Conservation (phyloP, 1,139 yeast species). For the Yamadazyma friedrichii region DNA sequence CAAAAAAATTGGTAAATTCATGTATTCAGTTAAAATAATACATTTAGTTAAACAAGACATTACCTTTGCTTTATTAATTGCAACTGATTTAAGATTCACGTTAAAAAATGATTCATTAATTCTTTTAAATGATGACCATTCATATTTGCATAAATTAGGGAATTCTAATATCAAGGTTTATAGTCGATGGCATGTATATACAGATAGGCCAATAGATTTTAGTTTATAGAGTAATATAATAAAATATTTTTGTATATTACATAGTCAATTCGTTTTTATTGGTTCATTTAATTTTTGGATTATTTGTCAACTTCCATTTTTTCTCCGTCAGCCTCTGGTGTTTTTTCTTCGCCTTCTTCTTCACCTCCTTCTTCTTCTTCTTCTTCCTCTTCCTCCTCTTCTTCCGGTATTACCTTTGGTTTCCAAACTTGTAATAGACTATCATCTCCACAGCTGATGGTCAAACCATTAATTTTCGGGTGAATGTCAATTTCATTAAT, state of each 20-base stretch:
- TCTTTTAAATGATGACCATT: conserved; percentile 9
- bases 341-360: conserved; percentile 34
- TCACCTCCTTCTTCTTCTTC: conserved; percentile 28
- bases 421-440: conserved; percentile 54
- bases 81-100: conserved; percentile 19
- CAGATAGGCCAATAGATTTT: conserved; percentile 13
- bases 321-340: conserved; percentile 13
- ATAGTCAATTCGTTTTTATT: no score
- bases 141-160: conserved; percentile 8
- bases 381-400: conserved; percentile 42
- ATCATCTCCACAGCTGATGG: conserved; percentile 53
- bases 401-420: conserved; percentile 40
- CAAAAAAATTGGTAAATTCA: conserved; percentile 21
- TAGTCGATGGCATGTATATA: conserved; percentile 16
- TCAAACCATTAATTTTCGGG: conserved; percentile 40
- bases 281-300: background rate
- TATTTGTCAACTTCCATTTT: conserved; percentile 15
- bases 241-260: background rate
- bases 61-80: conserved; percentile 15
- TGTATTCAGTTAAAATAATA: conserved; percentile 16
- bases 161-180: conserved; percentile 9
- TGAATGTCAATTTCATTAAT: conserved; percentile 52
- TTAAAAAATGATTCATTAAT: conserved; percentile 8
- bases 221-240: background rate
- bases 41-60: conserved; percentile 7